Percentiles rank a stretch among this genome's conserved stretches.
These are phyloP conservation scores for Entomortierella beljakovae DNA, from an alignment of 192 early-diverging fungal species.

Conservation along the genomic window DNA sequence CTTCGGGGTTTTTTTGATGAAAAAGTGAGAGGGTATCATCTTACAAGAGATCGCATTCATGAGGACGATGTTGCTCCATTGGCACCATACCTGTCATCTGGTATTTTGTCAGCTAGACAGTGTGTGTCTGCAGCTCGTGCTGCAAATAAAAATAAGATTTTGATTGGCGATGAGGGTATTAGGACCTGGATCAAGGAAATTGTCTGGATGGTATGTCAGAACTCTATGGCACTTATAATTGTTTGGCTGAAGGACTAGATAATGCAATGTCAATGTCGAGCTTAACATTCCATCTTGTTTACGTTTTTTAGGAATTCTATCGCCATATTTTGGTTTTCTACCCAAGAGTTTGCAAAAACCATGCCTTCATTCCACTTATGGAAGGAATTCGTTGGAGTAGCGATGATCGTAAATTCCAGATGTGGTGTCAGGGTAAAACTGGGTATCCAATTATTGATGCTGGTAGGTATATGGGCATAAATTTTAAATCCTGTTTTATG, in stretches of 20 bases:
- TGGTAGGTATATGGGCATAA: conserved; percentile 32
- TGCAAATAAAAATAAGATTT: conserved; percentile 61
- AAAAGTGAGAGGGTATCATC: conserved; percentile 55
- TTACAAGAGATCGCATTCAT: conserved; percentile 54
- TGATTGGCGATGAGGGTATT: conserved; percentile 62
- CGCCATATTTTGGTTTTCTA: conserved; percentile 65
- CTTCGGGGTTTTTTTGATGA: conserved; percentile 53
- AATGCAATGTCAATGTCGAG: no score
- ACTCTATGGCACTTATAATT: no score
- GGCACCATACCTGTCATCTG: conserved; percentile 64
- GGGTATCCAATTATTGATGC: conserved; percentile 77
- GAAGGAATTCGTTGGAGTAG: conserved; percentile 65
- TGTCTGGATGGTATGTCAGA: conserved; percentile 63
- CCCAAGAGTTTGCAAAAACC: conserved; percentile 68
- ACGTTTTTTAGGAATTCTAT: conserved; percentile 68
- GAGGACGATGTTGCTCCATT: conserved; percentile 51
- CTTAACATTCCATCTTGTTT: background rate
- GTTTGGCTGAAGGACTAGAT: no score
- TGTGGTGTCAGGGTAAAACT: conserved; percentile 75
- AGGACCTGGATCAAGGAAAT: conserved; percentile 72
- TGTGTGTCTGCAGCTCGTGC: conserved; percentile 61
- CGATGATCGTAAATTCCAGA: conserved; percentile 56
- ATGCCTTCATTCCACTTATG: conserved; percentile 63
- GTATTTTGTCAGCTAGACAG: conserved; percentile 62
- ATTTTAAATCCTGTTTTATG: background rate